Percentiles rank a stretch among this genome's conserved stretches.
phyloP scores from a whole-genome alignment of 768 basidiomycete genomes.

The Naganishia friedmannii region DNA sequence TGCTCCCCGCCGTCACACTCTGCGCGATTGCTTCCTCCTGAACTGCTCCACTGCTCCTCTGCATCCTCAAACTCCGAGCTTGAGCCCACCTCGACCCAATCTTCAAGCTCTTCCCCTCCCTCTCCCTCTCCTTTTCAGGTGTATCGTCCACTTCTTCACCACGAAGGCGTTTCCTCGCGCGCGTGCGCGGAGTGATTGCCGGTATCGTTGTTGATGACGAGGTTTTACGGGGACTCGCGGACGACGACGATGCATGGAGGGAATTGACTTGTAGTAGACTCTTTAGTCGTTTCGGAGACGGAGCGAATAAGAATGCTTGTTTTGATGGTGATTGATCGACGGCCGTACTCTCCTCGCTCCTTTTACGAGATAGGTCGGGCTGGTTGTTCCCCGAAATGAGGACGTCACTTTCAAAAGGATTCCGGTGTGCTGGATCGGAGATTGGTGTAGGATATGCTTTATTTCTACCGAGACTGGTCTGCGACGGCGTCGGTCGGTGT shows the following conservation, averaged over 20 bases:
- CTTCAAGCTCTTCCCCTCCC: slow-evolving; percentile 17
- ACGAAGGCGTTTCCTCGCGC: slow-evolving; percentile 28
- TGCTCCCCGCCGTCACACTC: not conserved
- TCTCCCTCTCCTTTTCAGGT: slow-evolving; percentile 13
- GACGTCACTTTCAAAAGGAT: slow-evolving; percentile 28
- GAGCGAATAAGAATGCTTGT: slow-evolving; percentile 28
- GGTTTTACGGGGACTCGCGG: not conserved
- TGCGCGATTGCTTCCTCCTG: not conserved
- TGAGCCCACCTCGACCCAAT: slow-evolving; percentile 20
- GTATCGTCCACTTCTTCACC: slow-evolving; percentile 33
- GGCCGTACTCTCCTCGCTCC: not conserved
- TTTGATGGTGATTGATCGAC: not conserved
- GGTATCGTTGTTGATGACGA: not conserved
- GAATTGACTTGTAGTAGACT: slow-evolving; percentile 26
- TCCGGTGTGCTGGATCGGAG: slow-evolving; percentile 14
- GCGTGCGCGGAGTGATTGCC: slow-evolving; percentile 25
- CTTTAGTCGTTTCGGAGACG: slow-evolving; percentile 27
- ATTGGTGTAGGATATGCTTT: slow-evolving; percentile 2
- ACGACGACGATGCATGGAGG: slow-evolving; percentile 13
- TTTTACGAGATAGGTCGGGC: not conserved
- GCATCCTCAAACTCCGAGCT: slow-evolving; percentile 17
- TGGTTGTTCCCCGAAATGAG: not conserved
- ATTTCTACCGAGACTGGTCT: not conserved
- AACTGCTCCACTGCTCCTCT: not conserved
- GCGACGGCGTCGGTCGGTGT: not conserved